These are phyloP conservation scores for Ophiosphaerella narmari DNA, from an alignment of 2,329 filamentous ascomycete genomes.

Conservation along the genomic window DNA sequence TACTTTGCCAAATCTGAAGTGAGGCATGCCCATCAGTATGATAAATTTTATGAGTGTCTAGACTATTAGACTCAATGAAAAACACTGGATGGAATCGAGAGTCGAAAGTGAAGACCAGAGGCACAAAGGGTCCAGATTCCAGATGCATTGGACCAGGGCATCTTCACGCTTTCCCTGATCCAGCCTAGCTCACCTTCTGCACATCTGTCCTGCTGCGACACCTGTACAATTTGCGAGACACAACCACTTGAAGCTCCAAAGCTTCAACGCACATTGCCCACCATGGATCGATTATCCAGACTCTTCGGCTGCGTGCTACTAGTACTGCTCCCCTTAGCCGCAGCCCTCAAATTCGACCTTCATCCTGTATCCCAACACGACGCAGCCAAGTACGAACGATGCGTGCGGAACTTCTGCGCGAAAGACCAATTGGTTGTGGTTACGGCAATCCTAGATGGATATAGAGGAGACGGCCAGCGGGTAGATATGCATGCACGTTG, in stretches of 20 bases:
- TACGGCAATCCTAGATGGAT: conserved; percentile 84
- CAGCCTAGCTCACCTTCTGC: conserved; percentile 38
- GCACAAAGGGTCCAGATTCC: neutral
- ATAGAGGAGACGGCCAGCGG: conserved; percentile 85
- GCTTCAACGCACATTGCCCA: conserved; percentile 11
- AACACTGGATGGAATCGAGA: neutral
- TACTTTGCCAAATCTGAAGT: no score
- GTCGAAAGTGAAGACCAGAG: neutral
- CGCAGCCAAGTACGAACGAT: conserved; percentile 73
- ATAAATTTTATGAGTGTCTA: no score
- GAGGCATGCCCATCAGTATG: no score
- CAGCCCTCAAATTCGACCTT: conserved; percentile 92
- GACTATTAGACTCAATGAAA: no score
- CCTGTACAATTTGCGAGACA: conserved; percentile 28
- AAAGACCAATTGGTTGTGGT: conserved; percentile 94
- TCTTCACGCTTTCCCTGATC: conserved; percentile 11
- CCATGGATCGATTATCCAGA: conserved; percentile 44
- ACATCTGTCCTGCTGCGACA: conserved; percentile 32
- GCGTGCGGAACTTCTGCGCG: conserved; percentile 93
- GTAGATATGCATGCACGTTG: conserved; percentile 88
- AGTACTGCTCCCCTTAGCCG: conserved; percentile 51
- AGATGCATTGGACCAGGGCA: conserved; percentile 5
- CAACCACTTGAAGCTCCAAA: conserved; percentile 19
- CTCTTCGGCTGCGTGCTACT: conserved; percentile 40
- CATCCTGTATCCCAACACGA: conserved; percentile 68